phyloP scores from a whole-genome alignment of 495 filamentous ascomycete genomes.

The Parmelia sp. region DNA sequence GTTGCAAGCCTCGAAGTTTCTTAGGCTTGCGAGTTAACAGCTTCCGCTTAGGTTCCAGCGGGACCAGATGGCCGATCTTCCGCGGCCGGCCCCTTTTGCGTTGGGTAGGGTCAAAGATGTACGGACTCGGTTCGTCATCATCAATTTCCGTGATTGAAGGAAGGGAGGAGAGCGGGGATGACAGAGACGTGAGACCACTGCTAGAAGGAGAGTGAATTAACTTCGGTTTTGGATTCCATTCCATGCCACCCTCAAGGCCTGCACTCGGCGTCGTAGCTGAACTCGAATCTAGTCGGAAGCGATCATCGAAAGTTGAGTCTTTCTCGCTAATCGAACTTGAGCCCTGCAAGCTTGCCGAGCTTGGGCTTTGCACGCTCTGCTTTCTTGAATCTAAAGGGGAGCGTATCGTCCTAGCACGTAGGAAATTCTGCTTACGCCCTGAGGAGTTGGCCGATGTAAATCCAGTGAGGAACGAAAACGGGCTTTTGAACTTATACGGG shows the following conservation, averaged over 20 bases:
- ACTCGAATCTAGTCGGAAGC: conserved; percentile 7
- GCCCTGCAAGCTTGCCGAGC: conserved; percentile 8
- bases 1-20: conserved; percentile 33
- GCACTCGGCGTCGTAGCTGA: conserved; percentile 18
- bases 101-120: not conserved
- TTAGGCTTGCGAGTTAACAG: not conserved
- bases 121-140: conserved; percentile 10
- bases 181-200: conserved; percentile 16
- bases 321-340: conserved; percentile 10
- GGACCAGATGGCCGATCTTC: conserved; percentile 12
- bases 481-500: conserved; percentile 10
- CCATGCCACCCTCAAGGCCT: conserved; percentile 1
- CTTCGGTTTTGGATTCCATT: conserved; percentile 2
- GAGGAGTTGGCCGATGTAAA: conserved; percentile 4
- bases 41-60: conserved; percentile 2
- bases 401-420: conserved; percentile 1
- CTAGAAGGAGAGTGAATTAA: conserved; percentile 5
- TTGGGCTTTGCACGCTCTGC: conserved; percentile 10
- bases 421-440: conserved; percentile 11
- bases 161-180: conserved; percentile 14
- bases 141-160: conserved; percentile 16
- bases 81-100: conserved; percentile 11
- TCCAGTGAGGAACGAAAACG: conserved; percentile 7
- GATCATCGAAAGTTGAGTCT: conserved; percentile 15
- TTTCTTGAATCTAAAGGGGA: conserved; percentile 10